phyloP scores from a whole-genome alignment of 2,329 filamentous ascomycete species.

The Cladophialophora bantiana region DNA sequence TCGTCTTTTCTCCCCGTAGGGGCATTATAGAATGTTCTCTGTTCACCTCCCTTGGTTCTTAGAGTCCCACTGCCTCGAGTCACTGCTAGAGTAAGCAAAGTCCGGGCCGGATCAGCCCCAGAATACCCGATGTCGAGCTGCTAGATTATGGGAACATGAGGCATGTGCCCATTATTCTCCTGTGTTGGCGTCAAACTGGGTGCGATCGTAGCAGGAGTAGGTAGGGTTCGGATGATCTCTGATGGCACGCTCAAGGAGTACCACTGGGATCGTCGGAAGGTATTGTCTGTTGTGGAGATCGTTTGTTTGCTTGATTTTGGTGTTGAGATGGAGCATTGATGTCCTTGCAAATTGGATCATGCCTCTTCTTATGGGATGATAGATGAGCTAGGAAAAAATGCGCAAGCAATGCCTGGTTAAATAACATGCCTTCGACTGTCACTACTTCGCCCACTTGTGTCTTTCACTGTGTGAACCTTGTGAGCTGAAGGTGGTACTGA shows the following conservation, averaged over 20 bases:
- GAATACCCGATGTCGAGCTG: conserved; percentile 8
- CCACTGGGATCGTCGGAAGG: not conserved
- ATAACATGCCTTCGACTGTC: not conserved
- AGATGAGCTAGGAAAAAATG: not conserved
- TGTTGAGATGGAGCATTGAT: too few relatives aligned
- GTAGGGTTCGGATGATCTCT: conserved; percentile 4
- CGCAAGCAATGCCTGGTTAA: not conserved
- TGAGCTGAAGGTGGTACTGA: not conserved
- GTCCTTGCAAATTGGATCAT: too few relatives aligned
- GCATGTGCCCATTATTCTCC: conserved; percentile 1
- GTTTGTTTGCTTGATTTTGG: not conserved
- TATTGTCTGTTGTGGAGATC: not conserved
- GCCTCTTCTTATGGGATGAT: not conserved
- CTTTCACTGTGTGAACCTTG: not conserved
- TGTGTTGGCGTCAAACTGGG: conserved; percentile 4
- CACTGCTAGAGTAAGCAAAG: conserved; percentile 21
- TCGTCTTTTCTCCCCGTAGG: too few relatives aligned
- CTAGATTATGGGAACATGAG: conserved; percentile 6
- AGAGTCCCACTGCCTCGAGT: conserved; percentile 17
- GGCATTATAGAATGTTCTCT: not conserved
- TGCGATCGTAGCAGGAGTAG: not conserved
- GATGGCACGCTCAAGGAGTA: not conserved
- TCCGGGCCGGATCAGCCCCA: conserved; percentile 1
- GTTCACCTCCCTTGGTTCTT: conserved; percentile 8
- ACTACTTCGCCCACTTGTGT: not conserved